Evolutionary conservation across 306 rosid genomes (phyloP).

Genomic region (Luffa acutangula): DNA sequence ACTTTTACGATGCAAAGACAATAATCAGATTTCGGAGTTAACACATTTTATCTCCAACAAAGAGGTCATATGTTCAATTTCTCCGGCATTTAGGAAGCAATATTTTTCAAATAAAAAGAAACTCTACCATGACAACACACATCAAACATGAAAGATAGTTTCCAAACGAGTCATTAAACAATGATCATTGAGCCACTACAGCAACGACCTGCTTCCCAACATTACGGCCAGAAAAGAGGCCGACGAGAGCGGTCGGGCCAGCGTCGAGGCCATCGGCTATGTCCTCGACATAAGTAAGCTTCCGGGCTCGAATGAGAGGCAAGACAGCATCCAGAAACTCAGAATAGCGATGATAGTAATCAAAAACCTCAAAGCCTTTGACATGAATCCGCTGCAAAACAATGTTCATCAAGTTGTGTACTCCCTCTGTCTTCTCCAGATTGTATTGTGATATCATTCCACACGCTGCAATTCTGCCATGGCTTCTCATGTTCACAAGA

Average conservation of each 20-base stretch:
- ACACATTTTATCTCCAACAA: too few species aligned
- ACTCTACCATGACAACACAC: too few species aligned
- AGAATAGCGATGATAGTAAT: background rate
- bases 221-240: background rate
- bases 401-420: background rate
- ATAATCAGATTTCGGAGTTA: too few species aligned
- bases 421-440: background rate
- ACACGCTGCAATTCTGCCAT: constrained; percentile 18
- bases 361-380: background rate
- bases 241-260: background rate
- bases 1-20: too few species aligned
- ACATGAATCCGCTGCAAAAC: background rate
- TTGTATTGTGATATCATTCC: constrained; percentile 24
- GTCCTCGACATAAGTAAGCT: background rate
- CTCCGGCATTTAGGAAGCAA: too few species aligned
- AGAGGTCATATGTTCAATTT: too few species aligned
- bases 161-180: too few species aligned
- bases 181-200: background rate
- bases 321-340: background rate
- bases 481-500: constrained; percentile 12
- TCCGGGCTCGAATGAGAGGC: background rate
- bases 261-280: background rate
- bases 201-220: background rate
- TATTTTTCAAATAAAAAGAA: too few species aligned
- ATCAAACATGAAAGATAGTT: too few species aligned